Conservation (phyloP, 345 rosid species). For the Geranium brycei region DNA sequence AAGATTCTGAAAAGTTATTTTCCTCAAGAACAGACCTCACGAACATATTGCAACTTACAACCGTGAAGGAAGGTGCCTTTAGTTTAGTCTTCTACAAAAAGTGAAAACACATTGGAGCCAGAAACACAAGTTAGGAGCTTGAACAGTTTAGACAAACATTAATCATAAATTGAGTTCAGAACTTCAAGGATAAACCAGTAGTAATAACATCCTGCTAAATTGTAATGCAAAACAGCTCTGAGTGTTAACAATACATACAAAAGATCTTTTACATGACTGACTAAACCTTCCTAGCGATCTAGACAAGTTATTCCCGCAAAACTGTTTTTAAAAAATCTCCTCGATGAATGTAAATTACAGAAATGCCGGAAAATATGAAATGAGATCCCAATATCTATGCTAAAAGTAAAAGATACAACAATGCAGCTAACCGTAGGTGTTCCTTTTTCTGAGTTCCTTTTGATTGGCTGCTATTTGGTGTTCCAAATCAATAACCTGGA, state of each 20-base stretch:
- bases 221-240: constrained; percentile 11
- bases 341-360: constrained; percentile 21
- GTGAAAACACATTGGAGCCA: background rate
- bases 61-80: too few relatives aligned
- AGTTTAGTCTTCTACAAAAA: too few relatives aligned
- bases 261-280: constrained; percentile 18
- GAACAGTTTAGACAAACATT: too few relatives aligned
- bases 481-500: constrained; percentile 10
- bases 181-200: too few relatives aligned
- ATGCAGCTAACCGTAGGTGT: constrained; percentile 13
- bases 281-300: constrained; percentile 20
- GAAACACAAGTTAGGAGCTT: too few relatives aligned
- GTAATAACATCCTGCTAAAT: background rate
- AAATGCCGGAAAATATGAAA: constrained; percentile 13
- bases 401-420: constrained; percentile 16
- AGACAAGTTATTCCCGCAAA: constrained; percentile 27
- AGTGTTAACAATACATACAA: constrained; percentile 15
- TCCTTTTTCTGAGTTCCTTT: constrained; percentile 12
- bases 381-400: constrained; percentile 15
- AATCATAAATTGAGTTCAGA: too few relatives aligned
- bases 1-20: too few relatives aligned
- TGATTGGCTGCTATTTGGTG: constrained; percentile 15
- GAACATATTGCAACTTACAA: too few relatives aligned
- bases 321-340: constrained; percentile 18
- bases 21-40: too few relatives aligned